Evolutionary conservation across 495 filamentous ascomycete species (phyloP), one percentile per base, ranked within the genome.

Genomic region (Aspergillus coremiiformis): DNA sequence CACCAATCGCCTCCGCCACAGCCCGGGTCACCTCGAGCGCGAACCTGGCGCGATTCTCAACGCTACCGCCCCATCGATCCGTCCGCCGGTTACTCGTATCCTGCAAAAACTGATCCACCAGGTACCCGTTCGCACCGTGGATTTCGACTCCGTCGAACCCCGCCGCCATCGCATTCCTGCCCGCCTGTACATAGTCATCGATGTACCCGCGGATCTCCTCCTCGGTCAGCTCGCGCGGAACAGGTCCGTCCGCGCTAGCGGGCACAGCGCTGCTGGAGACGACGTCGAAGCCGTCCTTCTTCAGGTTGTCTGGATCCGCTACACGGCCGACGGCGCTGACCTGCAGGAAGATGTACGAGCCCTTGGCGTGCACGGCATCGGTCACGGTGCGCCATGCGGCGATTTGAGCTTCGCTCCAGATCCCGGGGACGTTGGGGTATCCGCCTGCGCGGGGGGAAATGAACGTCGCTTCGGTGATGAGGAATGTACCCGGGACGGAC

Each of bases 91-190:
- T 90, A 49, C 55, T 66, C 11, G 57, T 68, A 53, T 82, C 78
- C 57, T 85, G 83, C 5, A 72, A 63, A 67, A 91, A 91, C 64
- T 90, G 87, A 56, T 91, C 84, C 27, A 87, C 64, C 23, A 91
- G 68, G 53, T 87, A 90, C 7, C 86, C 86, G 54, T 91, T 89
- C 2, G 84, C 84, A 23, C 77, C 81, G 60, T 89, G 85, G 30
- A 89, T 70, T 68, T 92, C 87, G 1, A 92, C 84, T 8, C 84
- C 86, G 59, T 90, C 86, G 53, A 89, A 89, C 5, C 86, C 87
- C 7, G 85, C 86, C 22, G 62, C 66, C 10, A 89, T 71, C 3
- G 84, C 83, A 45, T 81, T 83, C 60, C 70, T 65, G 0, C 84
- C 80, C 17, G 84, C 84, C 4, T 66, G 39, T 1, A 71, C 80